Conservation (phyloP, 176 grass and related monocot species). For the Elaeis guineensis region DNA sequence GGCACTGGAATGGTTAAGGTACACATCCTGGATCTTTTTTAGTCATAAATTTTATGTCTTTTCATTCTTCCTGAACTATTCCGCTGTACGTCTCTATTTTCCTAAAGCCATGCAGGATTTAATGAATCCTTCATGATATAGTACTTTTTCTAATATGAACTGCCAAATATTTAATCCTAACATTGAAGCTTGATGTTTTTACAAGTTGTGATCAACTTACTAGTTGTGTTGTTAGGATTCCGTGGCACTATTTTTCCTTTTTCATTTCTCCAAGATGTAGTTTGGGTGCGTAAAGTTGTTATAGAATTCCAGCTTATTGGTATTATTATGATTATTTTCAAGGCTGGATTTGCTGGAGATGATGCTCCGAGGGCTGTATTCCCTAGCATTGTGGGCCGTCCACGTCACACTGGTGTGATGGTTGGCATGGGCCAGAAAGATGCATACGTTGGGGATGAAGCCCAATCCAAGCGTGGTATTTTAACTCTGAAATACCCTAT, state of each 20-base stretch:
- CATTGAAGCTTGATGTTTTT: background rate
- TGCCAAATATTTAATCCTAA: background rate
- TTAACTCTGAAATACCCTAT: slow-evolving; percentile 19
- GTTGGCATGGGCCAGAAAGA: slow-evolving; percentile 21
- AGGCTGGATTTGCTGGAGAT: slow-evolving; percentile 23
- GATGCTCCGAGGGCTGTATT: slow-evolving; percentile 16
- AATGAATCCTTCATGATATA: background rate
- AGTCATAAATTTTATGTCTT: background rate
- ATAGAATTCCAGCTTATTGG: no score
- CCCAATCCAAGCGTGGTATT: slow-evolving; percentile 20
- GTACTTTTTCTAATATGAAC: background rate
- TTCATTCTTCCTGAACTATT: background rate
- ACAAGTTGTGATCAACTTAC: no score
- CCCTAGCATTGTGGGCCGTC: slow-evolving; percentile 19
- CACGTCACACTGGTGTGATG: slow-evolving; percentile 17
- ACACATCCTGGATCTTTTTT: background rate
- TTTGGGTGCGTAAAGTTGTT: no score
- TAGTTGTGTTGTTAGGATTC: no score
- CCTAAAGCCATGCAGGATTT: background rate
- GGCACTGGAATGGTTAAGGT: slow-evolving; percentile 4
- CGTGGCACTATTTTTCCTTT: no score
- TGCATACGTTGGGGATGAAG: slow-evolving; percentile 19
- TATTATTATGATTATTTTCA: background rate
- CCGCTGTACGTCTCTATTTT: background rate
- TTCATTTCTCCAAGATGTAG: no score